phyloP scores from a whole-genome alignment of 345 rosid species.

The Boechera retrofracta region DNA sequence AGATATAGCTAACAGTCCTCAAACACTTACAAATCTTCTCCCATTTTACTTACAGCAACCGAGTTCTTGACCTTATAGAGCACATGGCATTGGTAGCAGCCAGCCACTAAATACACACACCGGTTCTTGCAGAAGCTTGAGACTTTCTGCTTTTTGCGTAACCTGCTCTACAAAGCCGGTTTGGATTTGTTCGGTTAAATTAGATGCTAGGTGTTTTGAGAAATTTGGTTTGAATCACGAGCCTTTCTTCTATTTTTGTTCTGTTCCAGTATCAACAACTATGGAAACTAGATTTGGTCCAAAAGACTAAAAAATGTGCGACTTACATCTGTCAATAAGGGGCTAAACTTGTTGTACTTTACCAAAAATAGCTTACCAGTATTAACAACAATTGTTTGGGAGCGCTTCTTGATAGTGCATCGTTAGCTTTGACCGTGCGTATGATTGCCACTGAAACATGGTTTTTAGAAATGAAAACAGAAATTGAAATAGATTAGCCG shows the following conservation, averaged over 20 bases:
- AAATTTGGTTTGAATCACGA: slow-evolving; percentile 27
- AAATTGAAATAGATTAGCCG: not conserved
- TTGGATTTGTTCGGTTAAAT: slow-evolving; percentile 11
- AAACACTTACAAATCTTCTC: slow-evolving; percentile 22
- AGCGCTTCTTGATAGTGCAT: not conserved
- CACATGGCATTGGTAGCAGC: slow-evolving; percentile 94
- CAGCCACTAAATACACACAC: slow-evolving; percentile 37
- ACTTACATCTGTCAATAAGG: slow-evolving; percentile 38
- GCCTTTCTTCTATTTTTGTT: slow-evolving; percentile 24
- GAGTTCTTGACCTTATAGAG: slow-evolving; percentile 94
- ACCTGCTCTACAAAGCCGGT: slow-evolving; percentile 11
- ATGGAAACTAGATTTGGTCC: slow-evolving; percentile 25
- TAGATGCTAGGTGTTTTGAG: slow-evolving; percentile 32
- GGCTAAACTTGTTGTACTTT: slow-evolving; percentile 18
- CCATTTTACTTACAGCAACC: slow-evolving; percentile 66
- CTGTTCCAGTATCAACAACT: slow-evolving; percentile 31
- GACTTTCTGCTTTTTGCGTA: slow-evolving; percentile 1
- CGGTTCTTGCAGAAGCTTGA: slow-evolving; percentile 30
- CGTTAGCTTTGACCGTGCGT: slow-evolving; percentile 3
- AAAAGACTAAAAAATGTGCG: slow-evolving; percentile 1
- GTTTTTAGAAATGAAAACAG: not conserved
- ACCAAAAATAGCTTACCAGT: slow-evolving; percentile 19
- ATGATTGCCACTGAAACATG: not conserved
- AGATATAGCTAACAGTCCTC: not conserved
- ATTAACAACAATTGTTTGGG: slow-evolving; percentile 23